Evolutionary conservation across 1,284 basidiomycete species (phyloP).

Genomic region (Cystobasidiaceae sp.): DNA sequence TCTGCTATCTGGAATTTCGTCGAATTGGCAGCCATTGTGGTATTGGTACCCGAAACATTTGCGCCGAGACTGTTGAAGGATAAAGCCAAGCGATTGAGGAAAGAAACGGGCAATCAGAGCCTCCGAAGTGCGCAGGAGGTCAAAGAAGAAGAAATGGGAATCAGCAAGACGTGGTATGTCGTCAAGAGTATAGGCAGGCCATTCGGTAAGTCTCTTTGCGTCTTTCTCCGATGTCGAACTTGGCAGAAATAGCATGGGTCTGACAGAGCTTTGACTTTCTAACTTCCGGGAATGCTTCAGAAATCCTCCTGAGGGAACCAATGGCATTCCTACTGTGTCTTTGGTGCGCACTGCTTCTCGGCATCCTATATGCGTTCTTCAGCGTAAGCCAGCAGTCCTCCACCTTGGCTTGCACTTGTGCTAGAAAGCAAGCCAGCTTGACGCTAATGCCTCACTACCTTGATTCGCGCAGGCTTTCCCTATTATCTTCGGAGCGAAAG

Average conservation of each 20-base stretch:
- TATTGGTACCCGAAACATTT: slow-evolving; percentile 68
- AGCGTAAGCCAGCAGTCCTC: slow-evolving; percentile 47
- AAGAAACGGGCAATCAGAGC: slow-evolving; percentile 53
- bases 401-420: slow-evolving; percentile 57
- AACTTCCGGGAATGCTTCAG: slow-evolving; percentile 42
- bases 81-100: slow-evolving; percentile 57
- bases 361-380: slow-evolving; percentile 67
- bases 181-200: slow-evolving; percentile 18
- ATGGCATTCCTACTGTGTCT: slow-evolving; percentile 68
- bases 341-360: slow-evolving; percentile 62
- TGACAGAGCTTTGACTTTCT: slow-evolving; percentile 51
- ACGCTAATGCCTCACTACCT: too few relatives aligned
- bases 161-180: slow-evolving; percentile 16
- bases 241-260: slow-evolving; percentile 56
- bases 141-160: slow-evolving; percentile 11
- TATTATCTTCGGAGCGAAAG: slow-evolving; percentile 59
- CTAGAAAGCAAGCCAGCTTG: too few relatives aligned
- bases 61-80: slow-evolving; percentile 57
- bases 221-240: not conserved
- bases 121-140: slow-evolving; percentile 54
- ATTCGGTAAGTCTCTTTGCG: slow-evolving; percentile 1
- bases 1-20: slow-evolving; percentile 51
- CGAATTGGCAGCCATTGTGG: slow-evolving; percentile 31
- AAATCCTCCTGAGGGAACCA: slow-evolving; percentile 62
- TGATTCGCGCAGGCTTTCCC: slow-evolving; percentile 62